phyloP scores from a whole-genome alignment of 179 eudicot species.

The Amaranthus tricolor region DNA sequence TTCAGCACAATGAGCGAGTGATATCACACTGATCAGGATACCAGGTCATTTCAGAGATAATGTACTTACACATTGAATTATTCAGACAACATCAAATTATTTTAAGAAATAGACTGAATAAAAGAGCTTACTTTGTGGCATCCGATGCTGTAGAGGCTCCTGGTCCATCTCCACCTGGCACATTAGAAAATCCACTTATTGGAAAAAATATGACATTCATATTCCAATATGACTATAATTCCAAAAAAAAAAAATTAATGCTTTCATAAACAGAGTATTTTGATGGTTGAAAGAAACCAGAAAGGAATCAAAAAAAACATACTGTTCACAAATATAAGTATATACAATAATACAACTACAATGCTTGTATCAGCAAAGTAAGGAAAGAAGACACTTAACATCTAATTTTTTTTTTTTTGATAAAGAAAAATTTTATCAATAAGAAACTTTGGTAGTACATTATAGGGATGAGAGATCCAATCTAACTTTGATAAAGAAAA shows the following conservation, averaged over 20 bases:
- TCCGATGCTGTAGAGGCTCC: constrained; percentile 65
- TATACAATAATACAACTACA: too few relatives aligned
- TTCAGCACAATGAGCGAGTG: background rate
- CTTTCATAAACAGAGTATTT: background rate
- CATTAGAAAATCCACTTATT: constrained; percentile 8
- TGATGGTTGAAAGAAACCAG: background rate
- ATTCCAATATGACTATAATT: background rate
- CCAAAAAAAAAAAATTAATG: too few relatives aligned
- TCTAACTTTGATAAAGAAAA: too few relatives aligned
- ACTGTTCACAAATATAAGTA: too few relatives aligned
- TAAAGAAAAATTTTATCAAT: too few relatives aligned
- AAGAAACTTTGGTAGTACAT: too few relatives aligned
- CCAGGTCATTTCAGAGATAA: background rate
- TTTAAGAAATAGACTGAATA: background rate
- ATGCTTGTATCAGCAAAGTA: too few relatives aligned
- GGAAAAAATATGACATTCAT: background rate
- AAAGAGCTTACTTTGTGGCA: constrained; percentile 69
- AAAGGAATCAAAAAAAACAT: too few relatives aligned
- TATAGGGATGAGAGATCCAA: too few relatives aligned
- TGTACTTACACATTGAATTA: background rate
- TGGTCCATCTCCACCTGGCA: constrained; percentile 63
- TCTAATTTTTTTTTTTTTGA: too few relatives aligned
- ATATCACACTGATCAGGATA: background rate
- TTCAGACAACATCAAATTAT: background rate
- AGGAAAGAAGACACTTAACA: too few relatives aligned